Evolutionary conservation across 2,329 filamentous ascomycete genomes (phyloP), one percentile per base, ranked within the genome.

Genomic region (Fusarium humuli): DNA sequence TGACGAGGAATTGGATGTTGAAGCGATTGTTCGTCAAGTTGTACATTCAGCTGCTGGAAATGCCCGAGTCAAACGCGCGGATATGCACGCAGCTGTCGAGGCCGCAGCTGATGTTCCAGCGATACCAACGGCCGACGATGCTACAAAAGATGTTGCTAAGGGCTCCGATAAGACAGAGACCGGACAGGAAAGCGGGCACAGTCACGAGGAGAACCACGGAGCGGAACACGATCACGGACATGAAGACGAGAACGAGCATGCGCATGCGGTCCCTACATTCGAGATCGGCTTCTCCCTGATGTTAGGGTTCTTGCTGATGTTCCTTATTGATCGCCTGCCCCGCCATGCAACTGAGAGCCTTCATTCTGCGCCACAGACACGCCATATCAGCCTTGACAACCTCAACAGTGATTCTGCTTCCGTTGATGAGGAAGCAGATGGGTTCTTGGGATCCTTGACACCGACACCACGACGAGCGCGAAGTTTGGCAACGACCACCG

Each of bases 221-320:
- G 70, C 77, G 67, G 67, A 73, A n/a, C 56, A 74, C 22, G 65
- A 81, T n/a, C 73, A 76, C 14, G 67, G 65, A 4, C 73, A 78
- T 34, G 47, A 72, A 12, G 76, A 83, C 49, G 75, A 72, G 13
- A 76, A 83, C 41, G 77, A 81, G 23, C 72, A 77, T 11, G 69
- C 61, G 12, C 74, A 78, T 47, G 46, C 64, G 46, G 80, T 88
- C 83, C 87, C 94, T 79, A 85, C 87, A 0, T 89, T 91, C 70
- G 96, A 93, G 81, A 92, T 99, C 62, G 96, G 96, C 7, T 85
- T 98, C 57, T 93, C 94, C 3, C 84, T 99, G 54, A 89, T 97
- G 58, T 83, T 93, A 18, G 96, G 96, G 14, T 99, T 98, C 80
- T 90, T 97, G 61, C 87, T 98, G 70, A 99, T 99, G 96, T 98